Evolutionary conservation across 768 basidiomycete species (phyloP), one percentile per base, ranked within the genome.

Genomic region (Mycena olivaceomarginata): DNA sequence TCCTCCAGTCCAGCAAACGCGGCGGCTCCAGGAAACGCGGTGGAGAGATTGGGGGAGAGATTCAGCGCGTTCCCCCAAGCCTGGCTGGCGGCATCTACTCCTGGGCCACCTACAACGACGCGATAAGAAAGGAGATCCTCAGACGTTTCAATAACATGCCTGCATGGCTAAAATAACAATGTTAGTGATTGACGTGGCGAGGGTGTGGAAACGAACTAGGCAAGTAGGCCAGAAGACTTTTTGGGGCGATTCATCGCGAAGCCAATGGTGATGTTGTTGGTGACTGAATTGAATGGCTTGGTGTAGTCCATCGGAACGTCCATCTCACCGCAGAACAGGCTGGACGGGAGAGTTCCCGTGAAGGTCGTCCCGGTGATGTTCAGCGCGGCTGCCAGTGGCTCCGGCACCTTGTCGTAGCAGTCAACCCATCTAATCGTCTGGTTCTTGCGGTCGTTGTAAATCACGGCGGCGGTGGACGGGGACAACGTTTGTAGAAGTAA

Each of bases 281-380:
- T 59, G 5, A 15, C 41, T 11, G 64, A 45, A 16, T 66, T 31
- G 48, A 78, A 60, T 4, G 74, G 69, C 40, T 78, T 57, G 5
- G 70, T 70, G 13, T 75, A 78, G 45, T 78, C 77, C 74, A 75
- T 67, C 53, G 77, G 77, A 16, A 78, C 74, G 11, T 78, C 68
- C 60, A 78, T 68, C 53, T 75, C 65, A 15, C 77, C 77, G 41
- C 77, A 78, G 25, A 62, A 39, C 13, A 79, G 46, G 11, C 9
- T 79, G 16, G 70, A n/a, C 5, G 77, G 77, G 37, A 79, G 66
- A 0, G 41, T 22, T 7, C 68, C 65, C 25, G n/a, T 20, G 20
- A 63, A 67, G 15, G 25, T 57, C 4, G 45, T 9, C 9, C 43
- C 41, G 25, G 75, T 76, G 70, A 67, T 9, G 25, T 76, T 76